Evolutionary conservation across 129 eudicot genomes (phyloP).

Genomic region (Lactuca saligna): DNA sequence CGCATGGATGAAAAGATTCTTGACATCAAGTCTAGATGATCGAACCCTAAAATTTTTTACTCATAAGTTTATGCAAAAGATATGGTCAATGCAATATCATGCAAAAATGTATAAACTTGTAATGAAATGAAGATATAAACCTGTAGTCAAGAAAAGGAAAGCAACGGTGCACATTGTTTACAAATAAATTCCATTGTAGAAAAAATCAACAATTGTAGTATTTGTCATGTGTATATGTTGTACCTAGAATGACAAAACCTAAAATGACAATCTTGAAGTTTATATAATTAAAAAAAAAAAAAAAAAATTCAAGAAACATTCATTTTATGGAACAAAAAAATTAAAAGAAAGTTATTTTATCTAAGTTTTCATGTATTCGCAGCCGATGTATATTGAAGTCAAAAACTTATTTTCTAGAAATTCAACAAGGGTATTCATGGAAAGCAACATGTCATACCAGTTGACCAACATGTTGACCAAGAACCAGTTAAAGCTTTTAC

Average conservation of each 20-base stretch:
- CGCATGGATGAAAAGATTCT: background rate
- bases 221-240: conserved; percentile 96
- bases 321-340: background rate
- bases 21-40: conserved; percentile 5
- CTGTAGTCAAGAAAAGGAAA: conserved; percentile 92
- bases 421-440: background rate
- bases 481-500: background rate
- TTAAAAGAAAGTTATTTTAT: background rate
- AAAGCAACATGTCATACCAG: conserved; percentile 56
- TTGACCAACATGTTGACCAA: conserved; percentile 94
- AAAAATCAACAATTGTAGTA: conserved; percentile 92
- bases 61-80: background rate
- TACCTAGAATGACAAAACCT: conserved; percentile 46
- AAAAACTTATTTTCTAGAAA: conserved; percentile 3
- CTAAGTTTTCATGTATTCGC: background rate
- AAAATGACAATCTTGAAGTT: conserved; percentile 2
- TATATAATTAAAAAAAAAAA: too few species aligned
- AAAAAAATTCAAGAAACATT: background rate
- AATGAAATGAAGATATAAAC: conserved; percentile 24
- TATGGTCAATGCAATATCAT: background rate
- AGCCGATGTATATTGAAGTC: conserved; percentile 8
- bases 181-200: conserved; percentile 82
- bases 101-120: background rate
- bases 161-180: conserved; percentile 71
- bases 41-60: background rate